These are phyloP conservation scores for Suillus clintonianus DNA, from an alignment of 768 basidiomycete species.

Conservation along the genomic window DNA sequence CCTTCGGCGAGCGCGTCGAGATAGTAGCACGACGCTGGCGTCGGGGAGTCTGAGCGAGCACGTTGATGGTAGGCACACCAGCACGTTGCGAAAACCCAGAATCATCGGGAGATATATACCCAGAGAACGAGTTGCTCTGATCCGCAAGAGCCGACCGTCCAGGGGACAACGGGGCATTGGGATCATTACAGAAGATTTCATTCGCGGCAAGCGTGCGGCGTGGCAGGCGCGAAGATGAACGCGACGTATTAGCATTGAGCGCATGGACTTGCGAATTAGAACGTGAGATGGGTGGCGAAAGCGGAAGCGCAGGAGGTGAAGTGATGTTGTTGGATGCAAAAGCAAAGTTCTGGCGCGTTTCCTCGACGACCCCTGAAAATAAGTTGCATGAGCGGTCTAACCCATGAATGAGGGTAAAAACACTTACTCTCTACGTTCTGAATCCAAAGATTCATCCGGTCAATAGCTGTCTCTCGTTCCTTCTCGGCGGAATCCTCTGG, in stretches of 20 bases:
- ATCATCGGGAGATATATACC: constrained; percentile 17
- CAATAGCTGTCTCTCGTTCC: constrained; percentile 37
- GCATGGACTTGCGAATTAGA: constrained; percentile 40
- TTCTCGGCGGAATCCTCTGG: constrained; percentile 10
- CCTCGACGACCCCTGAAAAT: constrained; percentile 73
- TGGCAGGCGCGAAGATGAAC: constrained; percentile 53
- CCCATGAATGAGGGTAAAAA: neutral
- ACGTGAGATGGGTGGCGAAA: constrained; percentile 52
- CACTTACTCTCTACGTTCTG: constrained; percentile 79
- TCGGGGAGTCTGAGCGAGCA: constrained; percentile 35
- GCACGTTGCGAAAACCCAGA: constrained; percentile 17
- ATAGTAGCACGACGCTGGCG: constrained; percentile 61
- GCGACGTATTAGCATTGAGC: constrained; percentile 13
- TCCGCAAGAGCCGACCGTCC: constrained; percentile 14
- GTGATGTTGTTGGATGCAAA: constrained; percentile 47
- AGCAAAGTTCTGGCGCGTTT: constrained; percentile 69
- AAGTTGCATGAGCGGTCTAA: constrained; percentile 13
- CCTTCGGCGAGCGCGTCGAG: constrained; percentile 58
- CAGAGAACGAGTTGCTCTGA: constrained; percentile 23
- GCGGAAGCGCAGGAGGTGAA: constrained; percentile 63
- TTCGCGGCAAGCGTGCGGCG: constrained; percentile 65
- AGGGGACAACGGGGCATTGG: constrained; percentile 22
- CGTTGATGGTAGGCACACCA: constrained; percentile 16
- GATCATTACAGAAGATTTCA: constrained; percentile 57
- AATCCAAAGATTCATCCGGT: constrained; percentile 83